A percentile compares a stretch with the other conserved stretches of the same genome.
These are phyloP conservation scores for Symbiodinium pilosum DNA, from an alignment of 73 alveolate genomes.

Conservation along the genomic window DNA sequence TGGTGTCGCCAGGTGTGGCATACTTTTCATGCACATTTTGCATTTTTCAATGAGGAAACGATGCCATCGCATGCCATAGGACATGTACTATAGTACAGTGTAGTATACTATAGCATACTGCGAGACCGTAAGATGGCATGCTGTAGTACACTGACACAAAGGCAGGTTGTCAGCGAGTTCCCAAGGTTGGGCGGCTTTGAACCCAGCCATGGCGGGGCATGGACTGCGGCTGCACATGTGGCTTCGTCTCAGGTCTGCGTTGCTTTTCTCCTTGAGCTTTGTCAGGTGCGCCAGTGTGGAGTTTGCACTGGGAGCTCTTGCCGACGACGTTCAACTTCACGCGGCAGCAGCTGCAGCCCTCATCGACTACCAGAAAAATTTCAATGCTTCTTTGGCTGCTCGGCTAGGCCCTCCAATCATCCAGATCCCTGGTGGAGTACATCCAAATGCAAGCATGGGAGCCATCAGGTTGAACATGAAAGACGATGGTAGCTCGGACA, in stretches of 20 bases:
- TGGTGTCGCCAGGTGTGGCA: neutral
- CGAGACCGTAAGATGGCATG: neutral
- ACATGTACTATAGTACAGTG: too few relatives aligned
- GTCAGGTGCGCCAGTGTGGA: neutral
- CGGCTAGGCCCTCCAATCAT: slow-evolving; percentile 65
- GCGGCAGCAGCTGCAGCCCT: slow-evolving; percentile 29
- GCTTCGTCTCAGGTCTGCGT: too few relatives aligned
- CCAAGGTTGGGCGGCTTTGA: neutral
- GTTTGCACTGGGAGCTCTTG: slow-evolving; percentile 49
- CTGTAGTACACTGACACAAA: neutral
- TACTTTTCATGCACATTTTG: too few relatives aligned
- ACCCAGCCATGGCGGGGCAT: too few relatives aligned
- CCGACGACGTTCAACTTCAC: neutral
- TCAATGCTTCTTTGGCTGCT: slow-evolving; percentile 41
- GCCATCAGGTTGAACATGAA: neutral
- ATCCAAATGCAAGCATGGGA: slow-evolving; percentile 60
- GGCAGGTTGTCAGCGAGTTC: neutral
- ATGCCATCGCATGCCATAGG: too few relatives aligned
- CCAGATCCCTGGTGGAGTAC: slow-evolving; percentile 66
- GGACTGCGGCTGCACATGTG: too few relatives aligned
- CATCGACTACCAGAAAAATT: slow-evolving; percentile 58
- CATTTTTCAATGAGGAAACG: too few relatives aligned
- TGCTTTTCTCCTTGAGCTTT: neutral
- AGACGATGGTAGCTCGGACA: neutral
- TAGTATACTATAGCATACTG: neutral